Evolutionary conservation across 2,329 filamentous ascomycete species (phyloP).

Genomic region (Aureobasidium zeae): DNA sequence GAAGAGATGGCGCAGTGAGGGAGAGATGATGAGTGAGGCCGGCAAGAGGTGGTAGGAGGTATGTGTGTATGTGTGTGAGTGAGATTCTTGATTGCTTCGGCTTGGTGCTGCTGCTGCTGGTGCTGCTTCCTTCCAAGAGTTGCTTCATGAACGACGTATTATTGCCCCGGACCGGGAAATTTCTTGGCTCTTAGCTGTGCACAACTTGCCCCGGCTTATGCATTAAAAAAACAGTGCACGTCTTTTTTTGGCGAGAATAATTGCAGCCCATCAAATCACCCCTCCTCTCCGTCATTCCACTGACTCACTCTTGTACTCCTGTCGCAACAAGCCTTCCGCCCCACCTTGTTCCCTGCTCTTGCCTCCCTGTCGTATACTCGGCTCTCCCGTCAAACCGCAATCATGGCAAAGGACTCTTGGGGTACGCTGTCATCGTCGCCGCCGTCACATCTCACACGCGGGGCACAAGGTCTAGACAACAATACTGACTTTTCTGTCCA

Average conservation of each 20-base stretch:
- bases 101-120: not conserved
- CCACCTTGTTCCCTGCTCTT: not conserved
- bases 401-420: constrained; percentile 18
- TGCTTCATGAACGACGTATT: constrained; percentile 1
- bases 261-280: too few species aligned
- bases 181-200: too few species aligned
- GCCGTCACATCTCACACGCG: not conserved
- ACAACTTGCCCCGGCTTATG: not conserved
- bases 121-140: not conserved
- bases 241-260: constrained; percentile 5
- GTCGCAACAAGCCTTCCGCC: constrained; percentile 1
- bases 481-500: constrained; percentile 7
- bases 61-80: constrained; percentile 1
- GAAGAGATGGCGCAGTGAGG: constrained; percentile 1
- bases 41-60: too few species aligned
- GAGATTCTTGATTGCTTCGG: constrained; percentile 1
- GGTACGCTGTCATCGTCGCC: constrained; percentile 16
- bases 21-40: too few species aligned
- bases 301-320: not conserved
- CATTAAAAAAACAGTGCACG: not conserved
- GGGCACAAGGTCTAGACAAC: not conserved
- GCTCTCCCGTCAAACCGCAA: constrained; percentile 7
- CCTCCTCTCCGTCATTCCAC: constrained; percentile 13
- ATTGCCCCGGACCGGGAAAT: not conserved
- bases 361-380: not conserved